These are phyloP conservation scores for Crotalaria pallida DNA, from an alignment of 306 rosid species.

Conservation along the genomic window DNA sequence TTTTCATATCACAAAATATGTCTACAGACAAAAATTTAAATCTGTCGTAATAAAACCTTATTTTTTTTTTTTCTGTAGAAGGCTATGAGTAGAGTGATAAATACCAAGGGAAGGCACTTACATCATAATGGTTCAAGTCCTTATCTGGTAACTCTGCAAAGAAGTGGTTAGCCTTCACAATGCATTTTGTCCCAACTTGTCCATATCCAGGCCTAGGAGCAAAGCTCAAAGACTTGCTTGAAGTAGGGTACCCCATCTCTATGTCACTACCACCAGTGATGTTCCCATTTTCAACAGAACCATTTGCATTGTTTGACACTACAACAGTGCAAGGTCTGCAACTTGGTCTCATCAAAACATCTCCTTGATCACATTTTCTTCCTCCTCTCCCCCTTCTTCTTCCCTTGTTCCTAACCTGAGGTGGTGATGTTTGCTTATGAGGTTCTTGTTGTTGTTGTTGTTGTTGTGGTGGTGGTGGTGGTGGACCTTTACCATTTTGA, in stretches of 20 bases:
- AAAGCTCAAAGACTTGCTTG: conserved; percentile 76
- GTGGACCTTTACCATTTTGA: conserved; percentile 81
- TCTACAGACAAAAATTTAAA: neutral
- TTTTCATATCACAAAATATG: too few relatives aligned
- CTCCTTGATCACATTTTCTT: conserved; percentile 80
- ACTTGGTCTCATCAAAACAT: conserved; percentile 75
- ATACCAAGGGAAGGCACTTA: conserved; percentile 38
- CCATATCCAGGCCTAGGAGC: conserved; percentile 92
- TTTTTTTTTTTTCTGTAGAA: conserved; percentile 13
- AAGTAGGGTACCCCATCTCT: conserved; percentile 69
- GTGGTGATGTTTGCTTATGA: conserved; percentile 55
- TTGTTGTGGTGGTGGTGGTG: conserved; percentile 19
- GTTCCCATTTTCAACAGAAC: conserved; percentile 40
- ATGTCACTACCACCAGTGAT: conserved; percentile 27
- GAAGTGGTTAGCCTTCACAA: conserved; percentile 97
- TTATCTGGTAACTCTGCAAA: conserved; percentile 96
- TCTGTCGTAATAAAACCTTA: too few relatives aligned
- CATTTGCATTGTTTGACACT: conserved; percentile 34
- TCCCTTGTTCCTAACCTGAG: conserved; percentile 63
- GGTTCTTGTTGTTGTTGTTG: conserved; percentile 41
- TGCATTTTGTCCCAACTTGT: conserved; percentile 85
- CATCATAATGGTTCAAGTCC: conserved; percentile 97
- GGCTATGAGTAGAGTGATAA: conserved; percentile 2
- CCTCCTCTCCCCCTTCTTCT: conserved; percentile 86
- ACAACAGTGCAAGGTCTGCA: conserved; percentile 61